These are phyloP conservation scores for Lachancea lanzarotensis DNA, from an alignment of 805 yeast genomes.

Conservation along the genomic window DNA sequence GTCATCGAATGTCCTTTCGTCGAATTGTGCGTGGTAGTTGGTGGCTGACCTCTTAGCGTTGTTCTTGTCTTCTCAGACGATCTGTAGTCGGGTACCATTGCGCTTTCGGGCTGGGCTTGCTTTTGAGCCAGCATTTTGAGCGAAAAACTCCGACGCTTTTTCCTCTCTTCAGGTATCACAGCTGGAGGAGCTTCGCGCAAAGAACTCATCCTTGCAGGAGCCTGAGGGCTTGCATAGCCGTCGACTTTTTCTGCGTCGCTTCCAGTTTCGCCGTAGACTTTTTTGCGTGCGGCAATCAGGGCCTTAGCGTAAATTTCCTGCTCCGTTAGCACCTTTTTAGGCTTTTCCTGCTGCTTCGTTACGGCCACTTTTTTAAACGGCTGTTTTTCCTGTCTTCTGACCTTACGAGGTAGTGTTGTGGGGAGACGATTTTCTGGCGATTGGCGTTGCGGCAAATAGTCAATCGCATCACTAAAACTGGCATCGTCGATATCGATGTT, in stretches of 20 bases:
- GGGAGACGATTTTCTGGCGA: not conserved
- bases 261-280: slow-evolving; percentile 43
- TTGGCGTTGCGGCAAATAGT: slow-evolving; percentile 12
- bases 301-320: slow-evolving; percentile 53
- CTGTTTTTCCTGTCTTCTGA: not conserved
- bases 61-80: not conserved
- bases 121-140: not conserved
- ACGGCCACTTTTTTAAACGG: slow-evolving; percentile 9
- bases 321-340: slow-evolving; percentile 16
- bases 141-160: slow-evolving; percentile 1
- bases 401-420: not conserved
- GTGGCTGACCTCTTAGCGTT: not conserved
- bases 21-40: not conserved
- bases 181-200: slow-evolving; percentile 1
- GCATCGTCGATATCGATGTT: slow-evolving; percentile 3
- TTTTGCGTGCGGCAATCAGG: slow-evolving; percentile 47
- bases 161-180: not conserved
- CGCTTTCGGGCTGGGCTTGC: not conserved
- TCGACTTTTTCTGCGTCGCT: slow-evolving; percentile 4
- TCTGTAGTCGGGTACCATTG: not conserved
- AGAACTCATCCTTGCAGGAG: not conserved
- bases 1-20: slow-evolving; percentile 17
- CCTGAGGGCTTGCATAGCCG: not conserved
- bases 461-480: slow-evolving; percentile 25
- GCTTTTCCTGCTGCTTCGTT: too few species aligned